Conservation (phyloP, 768 basidiomycete species). For the Leccinellum albellum region DNA sequence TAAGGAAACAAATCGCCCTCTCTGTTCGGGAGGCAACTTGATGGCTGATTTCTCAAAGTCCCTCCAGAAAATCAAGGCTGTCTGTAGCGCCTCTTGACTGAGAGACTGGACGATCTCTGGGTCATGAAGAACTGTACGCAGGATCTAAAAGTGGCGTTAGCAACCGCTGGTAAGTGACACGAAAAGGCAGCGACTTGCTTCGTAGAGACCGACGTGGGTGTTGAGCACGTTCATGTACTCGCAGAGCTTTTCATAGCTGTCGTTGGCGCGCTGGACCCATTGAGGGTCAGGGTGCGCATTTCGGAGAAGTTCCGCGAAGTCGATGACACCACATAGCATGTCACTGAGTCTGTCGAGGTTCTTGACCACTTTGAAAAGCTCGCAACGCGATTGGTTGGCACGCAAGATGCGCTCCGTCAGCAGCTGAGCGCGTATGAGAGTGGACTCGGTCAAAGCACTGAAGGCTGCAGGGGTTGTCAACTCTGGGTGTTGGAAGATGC, state of each 20-base stretch:
- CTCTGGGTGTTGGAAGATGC: conserved; percentile 79
- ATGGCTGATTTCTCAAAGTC: conserved; percentile 99
- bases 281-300: conserved; percentile 85
- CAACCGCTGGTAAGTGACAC: conserved; percentile 11
- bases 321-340: conserved; percentile 92
- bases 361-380: conserved; percentile 86
- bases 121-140: conserved; percentile 68
- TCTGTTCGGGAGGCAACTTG: conserved; percentile 71
- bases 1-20: conserved; percentile 80
- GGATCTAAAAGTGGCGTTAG: conserved; percentile 46
- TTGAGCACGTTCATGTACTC: conserved; percentile 98
- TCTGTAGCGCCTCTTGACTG: conserved; percentile 72
- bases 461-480: conserved; percentile 70
- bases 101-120: conserved; percentile 61
- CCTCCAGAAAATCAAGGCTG: conserved; percentile 90
- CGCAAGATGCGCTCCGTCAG: conserved; percentile 81
- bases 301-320: conserved; percentile 89
- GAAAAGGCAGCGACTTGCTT: conserved; percentile 50
- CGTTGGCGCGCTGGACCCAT: conserved; percentile 84
- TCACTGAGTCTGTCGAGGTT: conserved; percentile 96
- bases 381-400: conserved; percentile 65
- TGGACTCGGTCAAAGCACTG: conserved; percentile 69
- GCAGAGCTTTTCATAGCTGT: conserved; percentile 87
- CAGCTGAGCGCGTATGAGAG: conserved; percentile 72
- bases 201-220: conserved; percentile 85